phyloP scores from a whole-genome alignment of 1,284 basidiomycete genomes.

The Malassezia pachydermatis region DNA sequence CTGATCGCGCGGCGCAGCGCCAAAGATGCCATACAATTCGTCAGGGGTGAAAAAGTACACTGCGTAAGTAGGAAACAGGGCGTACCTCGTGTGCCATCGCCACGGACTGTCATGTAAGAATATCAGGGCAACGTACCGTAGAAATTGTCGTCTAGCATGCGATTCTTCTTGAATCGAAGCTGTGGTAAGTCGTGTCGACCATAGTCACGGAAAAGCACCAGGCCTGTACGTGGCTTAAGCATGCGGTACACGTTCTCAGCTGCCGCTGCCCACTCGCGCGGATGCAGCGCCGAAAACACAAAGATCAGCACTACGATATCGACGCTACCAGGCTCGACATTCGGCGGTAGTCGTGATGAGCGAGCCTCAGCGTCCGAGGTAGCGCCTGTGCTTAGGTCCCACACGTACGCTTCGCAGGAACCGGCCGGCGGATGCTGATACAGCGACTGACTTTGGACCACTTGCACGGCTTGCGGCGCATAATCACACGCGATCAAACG shows the following conservation, averaged over 20 bases:
- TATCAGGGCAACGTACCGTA: constrained; percentile 16
- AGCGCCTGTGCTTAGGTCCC: constrained; percentile 63
- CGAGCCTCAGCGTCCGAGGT: background rate
- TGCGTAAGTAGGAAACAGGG: background rate
- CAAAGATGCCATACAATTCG: constrained; percentile 36
- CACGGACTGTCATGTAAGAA: constrained; percentile 54
- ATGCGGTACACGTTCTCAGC: constrained; percentile 67
- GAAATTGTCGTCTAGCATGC: constrained; percentile 76
- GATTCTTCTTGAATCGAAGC: constrained; percentile 75
- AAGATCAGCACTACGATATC: constrained; percentile 90
- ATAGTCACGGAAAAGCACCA: constrained; percentile 81
- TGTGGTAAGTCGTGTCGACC: constrained; percentile 82
- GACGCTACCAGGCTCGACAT: constrained; percentile 53
- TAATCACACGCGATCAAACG: constrained; percentile 78
- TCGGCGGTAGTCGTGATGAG: constrained; percentile 20
- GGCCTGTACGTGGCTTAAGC: constrained; percentile 70
- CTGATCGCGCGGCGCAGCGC: constrained; percentile 21
- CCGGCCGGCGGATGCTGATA: constrained; percentile 18
- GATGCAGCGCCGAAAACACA: constrained; percentile 86
- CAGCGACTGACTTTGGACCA: constrained; percentile 58
- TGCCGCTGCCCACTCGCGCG: constrained; percentile 77
- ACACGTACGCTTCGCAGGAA: constrained; percentile 68
- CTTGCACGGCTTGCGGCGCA: constrained; percentile 71
- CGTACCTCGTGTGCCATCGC: constrained; percentile 70
- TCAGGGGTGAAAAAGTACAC: constrained; percentile 44